Base-by-base conservation (phyloP, 2,329 filamentous ascomycete species). In the Fusarium gaditjirri region DNA sequence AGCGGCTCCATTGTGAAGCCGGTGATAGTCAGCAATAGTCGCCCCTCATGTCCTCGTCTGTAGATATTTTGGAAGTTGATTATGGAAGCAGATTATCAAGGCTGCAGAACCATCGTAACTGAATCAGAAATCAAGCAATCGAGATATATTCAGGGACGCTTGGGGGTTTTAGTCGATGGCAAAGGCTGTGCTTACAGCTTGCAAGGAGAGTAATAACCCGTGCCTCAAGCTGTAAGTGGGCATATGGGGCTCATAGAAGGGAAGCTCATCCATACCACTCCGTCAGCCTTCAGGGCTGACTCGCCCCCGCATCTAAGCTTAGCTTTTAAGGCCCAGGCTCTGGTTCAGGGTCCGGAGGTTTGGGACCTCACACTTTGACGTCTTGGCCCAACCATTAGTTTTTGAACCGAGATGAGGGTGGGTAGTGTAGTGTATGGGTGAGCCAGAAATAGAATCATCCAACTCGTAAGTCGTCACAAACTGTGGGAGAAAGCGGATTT, bases 1-100 rank as follows among this genome's bases (percentile, higher is more conserved):
- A 70, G 50, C 36, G 75, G 59, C 42, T 77, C 74, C 75, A 77
- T 77, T 38, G 56, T 66, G 62, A 67, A 52, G 50, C 46, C 38
- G 63, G 43, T 59, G 58, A 61, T 29, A 9, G 56, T 62, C 54
- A 67, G 44, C 70, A 72, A 57, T 33, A 39, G 52, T 56, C 60
- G 33, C 33, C 54, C 43, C 35, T 73, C 70, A 70, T 72, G 35
- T 47, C 60, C 55, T 61, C 50, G n/a, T 31, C 39, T 52, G 42
- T 55, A 33, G 13, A 36, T 41, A 14, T 38, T 39, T 39, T 14
- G 31, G 50, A 27, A 17, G n/a, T 35, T 16, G 19, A 17, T 25
- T 35, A 29, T 54, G 33, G 27, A 36, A 47, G 13, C 21, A 27
- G 27, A 59, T 29, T 42, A 65, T 39, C n/a, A 52, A 64, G 52